Evolutionary conservation across 305 asterid species (phyloP).

Genomic region (Solanum hybrid): DNA sequence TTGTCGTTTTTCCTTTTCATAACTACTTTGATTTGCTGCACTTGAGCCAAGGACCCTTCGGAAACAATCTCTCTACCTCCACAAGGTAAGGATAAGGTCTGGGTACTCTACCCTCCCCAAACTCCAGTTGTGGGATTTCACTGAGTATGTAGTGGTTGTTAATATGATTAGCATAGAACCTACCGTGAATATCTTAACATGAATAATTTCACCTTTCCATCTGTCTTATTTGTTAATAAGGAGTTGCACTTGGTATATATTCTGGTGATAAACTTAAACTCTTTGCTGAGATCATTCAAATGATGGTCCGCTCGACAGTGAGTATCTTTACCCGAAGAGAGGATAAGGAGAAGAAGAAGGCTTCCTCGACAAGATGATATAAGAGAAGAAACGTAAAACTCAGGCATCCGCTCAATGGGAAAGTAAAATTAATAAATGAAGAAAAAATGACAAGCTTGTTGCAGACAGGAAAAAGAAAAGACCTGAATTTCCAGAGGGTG

Average conservation of each 20-base stretch:
- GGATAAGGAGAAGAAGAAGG: background rate
- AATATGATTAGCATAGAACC: background rate
- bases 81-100: background rate
- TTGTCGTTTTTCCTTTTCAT: background rate
- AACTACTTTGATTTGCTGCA: background rate
- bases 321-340: background rate
- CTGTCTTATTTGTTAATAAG: background rate
- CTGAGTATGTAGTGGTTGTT: background rate
- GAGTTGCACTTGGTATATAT: background rate
- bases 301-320: background rate
- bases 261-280: background rate
- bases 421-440: background rate
- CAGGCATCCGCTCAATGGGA: background rate
- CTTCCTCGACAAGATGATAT: background rate
- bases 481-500: constrained; percentile 98
- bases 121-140: background rate
- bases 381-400: background rate
- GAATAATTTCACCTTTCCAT: background rate
- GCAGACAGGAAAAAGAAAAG: background rate
- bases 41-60: background rate
- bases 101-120: background rate
- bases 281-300: background rate
- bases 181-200: background rate
- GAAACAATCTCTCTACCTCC: background rate
- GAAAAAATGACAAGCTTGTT: background rate